These are phyloP conservation scores for Ramichloridium luteum DNA, from an alignment of 2,329 filamentous ascomycete genomes.

Conservation along the genomic window DNA sequence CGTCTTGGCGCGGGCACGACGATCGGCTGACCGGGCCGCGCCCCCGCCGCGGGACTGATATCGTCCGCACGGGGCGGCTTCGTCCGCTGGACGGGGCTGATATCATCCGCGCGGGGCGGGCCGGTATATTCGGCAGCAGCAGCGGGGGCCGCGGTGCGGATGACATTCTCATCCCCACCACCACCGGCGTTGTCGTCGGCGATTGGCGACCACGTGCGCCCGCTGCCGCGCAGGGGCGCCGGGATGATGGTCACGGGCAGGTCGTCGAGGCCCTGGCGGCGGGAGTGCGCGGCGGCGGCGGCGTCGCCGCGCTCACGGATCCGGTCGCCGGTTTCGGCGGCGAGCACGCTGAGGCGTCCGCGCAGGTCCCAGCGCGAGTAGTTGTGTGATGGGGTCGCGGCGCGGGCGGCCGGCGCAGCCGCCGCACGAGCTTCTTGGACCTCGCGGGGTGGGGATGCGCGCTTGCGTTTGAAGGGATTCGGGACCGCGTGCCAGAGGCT, in stretches of 20 bases:
- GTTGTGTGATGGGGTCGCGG: conserved; percentile 30
- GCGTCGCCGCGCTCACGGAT: conserved; percentile 29
- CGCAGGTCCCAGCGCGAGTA: conserved; percentile 34
- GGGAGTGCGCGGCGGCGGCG: conserved; percentile 2
- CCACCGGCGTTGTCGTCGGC: conserved; percentile 5
- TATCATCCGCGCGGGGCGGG: conserved; percentile 1
- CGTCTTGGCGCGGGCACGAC: conserved; percentile 21
- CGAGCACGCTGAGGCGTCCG: conserved; percentile 35
- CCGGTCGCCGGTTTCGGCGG: conserved; percentile 34
- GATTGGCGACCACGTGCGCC: conserved; percentile 42
- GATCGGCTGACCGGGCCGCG: conserved; percentile 10
- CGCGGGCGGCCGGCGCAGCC: conserved; percentile 10
- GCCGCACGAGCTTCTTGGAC: conserved; percentile 38
- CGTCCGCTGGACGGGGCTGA: conserved; percentile 3
- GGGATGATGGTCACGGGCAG: conserved; percentile 50
- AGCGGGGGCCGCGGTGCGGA: background rate
- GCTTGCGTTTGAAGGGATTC: conserved; percentile 47
- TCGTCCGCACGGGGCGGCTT: conserved; percentile 20
- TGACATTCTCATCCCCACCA: conserved; percentile 1
- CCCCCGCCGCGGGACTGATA: conserved; percentile 16
- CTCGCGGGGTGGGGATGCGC: conserved; percentile 47
- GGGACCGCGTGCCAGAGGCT: conserved; percentile 38
- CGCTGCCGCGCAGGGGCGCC: conserved; percentile 39
- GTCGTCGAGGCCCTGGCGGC: conserved; percentile 29
- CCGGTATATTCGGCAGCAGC: background rate